Base-by-base conservation (phyloP, 305 asterid species). In the Andrographis paniculata region DNA sequence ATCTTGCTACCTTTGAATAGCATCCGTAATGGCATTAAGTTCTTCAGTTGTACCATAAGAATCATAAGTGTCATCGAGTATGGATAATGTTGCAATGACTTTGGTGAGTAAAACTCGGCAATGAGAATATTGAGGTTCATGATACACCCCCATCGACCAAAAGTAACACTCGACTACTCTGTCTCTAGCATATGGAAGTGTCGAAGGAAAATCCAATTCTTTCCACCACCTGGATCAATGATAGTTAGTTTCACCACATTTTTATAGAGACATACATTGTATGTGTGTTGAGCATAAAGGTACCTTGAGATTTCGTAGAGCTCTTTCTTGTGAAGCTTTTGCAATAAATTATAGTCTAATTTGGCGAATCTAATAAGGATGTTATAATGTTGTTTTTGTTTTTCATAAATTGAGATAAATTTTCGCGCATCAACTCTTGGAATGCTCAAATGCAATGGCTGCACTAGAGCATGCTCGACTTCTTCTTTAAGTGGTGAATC, bases 21-120 rank as follows among this genome's bases (percentile, higher is more conserved):
- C 68, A 27, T 55, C 38, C 0, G 55, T 62, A 17, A 53, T 55
- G 4, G 49, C n/a, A 5, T 59, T 15, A 0, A 65, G 66, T 52
- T 73, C 76, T 1, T 73, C 69, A 10, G 55, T 12, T 0, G 48
- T 59, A 5, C 70, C 79, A 68, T 73, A 73, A 20, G 70, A 53
- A 52, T 73, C 73, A 23, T 46, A 68, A 0, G 73, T 66, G 9
- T 74, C 80, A 41, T 73, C 71, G 2, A 60, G 2, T 8, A 69
- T 20, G 0, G 66, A 52, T 2, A 50, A 20, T 53, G 66, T 35
- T n/a, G n/a, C n/a, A 7, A 56, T 21, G 8, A 20, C 33, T 17
- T 73, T 66, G 7, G 67, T 18, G 1, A 45, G 45, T 46, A 63
- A 53, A 9, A 63, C 31, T 5, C 64, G 63, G 27, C 57, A 65